Evolutionary conservation across 1,139 yeast genomes (phyloP).

Genomic region (Magnusiomyces paraingens): DNA sequence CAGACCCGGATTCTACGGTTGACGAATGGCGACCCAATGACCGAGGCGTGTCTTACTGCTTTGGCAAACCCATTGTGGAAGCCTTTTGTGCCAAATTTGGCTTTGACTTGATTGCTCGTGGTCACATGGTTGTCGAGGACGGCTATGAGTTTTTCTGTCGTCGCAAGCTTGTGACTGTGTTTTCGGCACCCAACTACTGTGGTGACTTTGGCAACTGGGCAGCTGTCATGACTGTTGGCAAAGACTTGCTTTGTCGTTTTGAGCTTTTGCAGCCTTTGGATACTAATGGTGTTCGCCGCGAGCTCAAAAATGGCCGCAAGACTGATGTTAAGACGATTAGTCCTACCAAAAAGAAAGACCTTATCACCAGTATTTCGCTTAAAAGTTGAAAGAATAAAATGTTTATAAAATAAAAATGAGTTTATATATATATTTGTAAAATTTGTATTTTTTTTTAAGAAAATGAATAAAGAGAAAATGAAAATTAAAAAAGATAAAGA

Average conservation of each 20-base stretch:
- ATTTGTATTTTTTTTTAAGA: no score
- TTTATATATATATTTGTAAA: no score
- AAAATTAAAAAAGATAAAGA: neutral
- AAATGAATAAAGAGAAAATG: no score
- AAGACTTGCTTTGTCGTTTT: conserved; percentile 70
- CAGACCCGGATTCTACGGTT: conserved; percentile 70
- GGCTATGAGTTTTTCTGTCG: conserved; percentile 83
- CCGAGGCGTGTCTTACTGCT: conserved; percentile 79
- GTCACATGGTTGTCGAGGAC: conserved; percentile 92
- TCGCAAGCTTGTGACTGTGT: conserved; percentile 72
- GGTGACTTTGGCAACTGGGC: conserved; percentile 91
- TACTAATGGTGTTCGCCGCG: conserved; percentile 14
- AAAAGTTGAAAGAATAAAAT: no score
- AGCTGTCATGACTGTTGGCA: conserved; percentile 81
- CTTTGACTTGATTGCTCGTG: conserved; percentile 75
- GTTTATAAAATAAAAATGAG: no score
- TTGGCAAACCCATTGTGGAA: conserved; percentile 67
- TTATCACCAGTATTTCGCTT: no score
- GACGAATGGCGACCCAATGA: conserved; percentile 77
- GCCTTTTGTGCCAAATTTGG: conserved; percentile 63
- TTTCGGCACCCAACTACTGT: conserved; percentile 86
- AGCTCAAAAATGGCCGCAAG: conserved; percentile 10
- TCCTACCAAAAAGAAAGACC: no score
- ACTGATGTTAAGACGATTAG: no score
- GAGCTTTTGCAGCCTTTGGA: conserved; percentile 64